phyloP scores from a whole-genome alignment of 2,329 filamentous ascomycete species.

The Aspergillus cejpii region DNA sequence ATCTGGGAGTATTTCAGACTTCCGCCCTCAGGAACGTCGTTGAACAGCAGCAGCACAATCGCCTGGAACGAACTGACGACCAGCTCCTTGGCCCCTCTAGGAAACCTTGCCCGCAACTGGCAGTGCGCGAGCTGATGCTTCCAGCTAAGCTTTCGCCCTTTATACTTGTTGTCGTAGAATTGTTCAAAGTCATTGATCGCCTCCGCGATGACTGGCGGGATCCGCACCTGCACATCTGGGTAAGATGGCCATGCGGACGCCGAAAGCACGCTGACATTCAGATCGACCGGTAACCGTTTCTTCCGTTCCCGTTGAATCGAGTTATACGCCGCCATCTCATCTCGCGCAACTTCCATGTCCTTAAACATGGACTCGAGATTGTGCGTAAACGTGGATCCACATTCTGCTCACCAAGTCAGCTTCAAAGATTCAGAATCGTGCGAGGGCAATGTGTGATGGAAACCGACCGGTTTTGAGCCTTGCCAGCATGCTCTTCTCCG shows the following conservation, averaged over 20 bases:
- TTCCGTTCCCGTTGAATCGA: constrained; percentile 56
- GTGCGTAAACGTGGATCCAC: constrained; percentile 87
- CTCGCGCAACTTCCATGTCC: constrained; percentile 85
- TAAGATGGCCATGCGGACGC: constrained; percentile 91
- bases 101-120: constrained; percentile 72
- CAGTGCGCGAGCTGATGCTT: constrained; percentile 91
- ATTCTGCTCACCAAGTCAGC: constrained; percentile 51
- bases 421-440: not conserved
- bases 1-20: constrained; percentile 71
- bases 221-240: constrained; percentile 64
- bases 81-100: constrained; percentile 75
- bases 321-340: constrained; percentile 89
- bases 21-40: constrained; percentile 57
- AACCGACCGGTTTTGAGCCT: constrained; percentile 66
- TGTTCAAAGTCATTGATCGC: constrained; percentile 74
- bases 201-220: constrained; percentile 68
- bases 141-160: constrained; percentile 78
- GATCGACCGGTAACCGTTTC: constrained; percentile 56
- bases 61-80: constrained; percentile 90
- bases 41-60: constrained; percentile 84
- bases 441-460: not conserved
- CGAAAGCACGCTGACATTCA: constrained; percentile 85
- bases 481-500: constrained; percentile 89
- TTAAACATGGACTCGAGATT: constrained; percentile 99
- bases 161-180: constrained; percentile 86